Base-by-base conservation (phyloP, 257 asterid genomes). In the Gynochthodes officinalis region DNA sequence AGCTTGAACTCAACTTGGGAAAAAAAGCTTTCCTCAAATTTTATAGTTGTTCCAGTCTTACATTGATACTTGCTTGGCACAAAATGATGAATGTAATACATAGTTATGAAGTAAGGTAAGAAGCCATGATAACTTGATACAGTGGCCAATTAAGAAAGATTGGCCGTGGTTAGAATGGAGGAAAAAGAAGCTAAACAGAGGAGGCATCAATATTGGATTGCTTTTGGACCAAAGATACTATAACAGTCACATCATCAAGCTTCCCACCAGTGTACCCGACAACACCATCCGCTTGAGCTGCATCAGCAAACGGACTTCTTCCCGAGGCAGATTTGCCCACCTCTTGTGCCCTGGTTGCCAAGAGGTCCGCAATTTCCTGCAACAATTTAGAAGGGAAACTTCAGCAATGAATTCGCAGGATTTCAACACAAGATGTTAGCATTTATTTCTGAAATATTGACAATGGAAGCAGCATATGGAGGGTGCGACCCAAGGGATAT, bases 221-320 rank as follows among this genome's bases (percentile, higher is more conserved):
- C 73, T 70, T 76, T 82, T 70, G 71, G 61, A 94, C 95, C 42
- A 88, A 5, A 7, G 97, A 94, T 54, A 94, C 93, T n/a, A 91
- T 85, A 25, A 91, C 97, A 76, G 85, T 76, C 62, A 88, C 96
- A 58, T 86, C 95, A 11, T 90, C 98, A 48, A 86, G 89, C 86
- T 83, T 91, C 62, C 97, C 96, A 9, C 99, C 99, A 1, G 79
- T 67, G 79, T 78, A 86, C 8, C 86, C 89, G 6, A 72, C 67
- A 65, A 83, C 87, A 65, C 97, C 98, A 2, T 88, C 92, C 33
- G 90, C 97, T 63, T 81, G 87, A 75, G 97, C 96, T 60, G 85
- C 87, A 72, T 94, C 99, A 6, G 87, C 85, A 79, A 91, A 88
- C 6, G 99, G 98, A 71, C 89, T 84, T 80, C 93, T 87, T 28